Percentiles rank a stretch among this genome's conserved stretches.
These are phyloP conservation scores for Trichophyton rubrum DNA, from an alignment of 2,329 filamentous ascomycete species.

Conservation along the genomic window DNA sequence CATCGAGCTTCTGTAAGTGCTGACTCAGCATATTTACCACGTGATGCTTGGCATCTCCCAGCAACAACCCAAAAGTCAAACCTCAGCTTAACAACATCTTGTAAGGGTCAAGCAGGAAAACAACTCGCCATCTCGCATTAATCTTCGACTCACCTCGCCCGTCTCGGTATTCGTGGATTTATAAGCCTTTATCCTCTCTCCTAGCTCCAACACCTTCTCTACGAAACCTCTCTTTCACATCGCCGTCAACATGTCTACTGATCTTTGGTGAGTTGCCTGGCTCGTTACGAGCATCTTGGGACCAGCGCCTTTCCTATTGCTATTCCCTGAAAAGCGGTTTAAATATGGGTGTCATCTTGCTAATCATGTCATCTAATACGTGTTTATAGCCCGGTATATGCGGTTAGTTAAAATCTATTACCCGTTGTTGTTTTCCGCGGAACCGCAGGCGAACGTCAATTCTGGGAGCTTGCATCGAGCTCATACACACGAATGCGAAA, in stretches of 20 bases:
- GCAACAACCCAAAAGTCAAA: background rate
- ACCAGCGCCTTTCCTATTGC: background rate
- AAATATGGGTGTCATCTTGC: background rate
- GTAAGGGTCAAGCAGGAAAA: background rate
- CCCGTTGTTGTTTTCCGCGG: background rate
- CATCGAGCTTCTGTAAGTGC: background rate
- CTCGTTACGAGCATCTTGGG: background rate
- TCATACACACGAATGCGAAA: background rate
- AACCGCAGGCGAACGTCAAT: background rate
- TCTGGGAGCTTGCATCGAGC: background rate
- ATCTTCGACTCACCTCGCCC: background rate
- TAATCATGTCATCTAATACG: background rate
- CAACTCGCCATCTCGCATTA: conserved; percentile 1
- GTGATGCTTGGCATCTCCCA: background rate
- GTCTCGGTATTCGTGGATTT: background rate
- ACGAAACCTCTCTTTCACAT: background rate
- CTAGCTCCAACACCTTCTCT: background rate
- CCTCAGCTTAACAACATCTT: conserved; percentile 4
- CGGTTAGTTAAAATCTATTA: conserved; percentile 57
- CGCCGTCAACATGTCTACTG: background rate
- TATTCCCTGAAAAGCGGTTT: background rate
- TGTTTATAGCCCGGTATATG: conserved; percentile 75
- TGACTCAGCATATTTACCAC: background rate
- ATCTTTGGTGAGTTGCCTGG: conserved; percentile 3
- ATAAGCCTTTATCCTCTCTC: background rate